A percentile compares a stretch with the other conserved stretches of the same genome.
These are phyloP conservation scores for Tritrichomonas musculus DNA, from an alignment of 208 protist genomes.

Conservation along the genomic window DNA sequence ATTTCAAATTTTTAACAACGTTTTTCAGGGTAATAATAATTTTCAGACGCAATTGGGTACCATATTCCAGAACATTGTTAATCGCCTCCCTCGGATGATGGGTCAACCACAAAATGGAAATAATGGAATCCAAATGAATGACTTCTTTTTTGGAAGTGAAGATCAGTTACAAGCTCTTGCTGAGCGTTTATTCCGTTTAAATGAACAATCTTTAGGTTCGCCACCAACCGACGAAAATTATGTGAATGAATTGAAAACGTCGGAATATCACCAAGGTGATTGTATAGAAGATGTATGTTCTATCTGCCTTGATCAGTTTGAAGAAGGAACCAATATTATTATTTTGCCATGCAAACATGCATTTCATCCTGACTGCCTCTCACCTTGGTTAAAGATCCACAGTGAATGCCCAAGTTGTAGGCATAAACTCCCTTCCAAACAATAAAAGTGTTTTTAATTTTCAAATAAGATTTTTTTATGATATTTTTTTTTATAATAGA, in stretches of 20 bases:
- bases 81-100: not conserved
- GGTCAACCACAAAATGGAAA: not conserved
- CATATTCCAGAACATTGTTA: no score
- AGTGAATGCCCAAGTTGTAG: constrained; percentile 26
- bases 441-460: not conserved
- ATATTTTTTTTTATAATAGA: no score
- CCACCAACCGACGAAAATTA: not conserved
- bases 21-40: no score
- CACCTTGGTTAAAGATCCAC: constrained; percentile 15
- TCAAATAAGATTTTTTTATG: no score
- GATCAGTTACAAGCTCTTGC: not conserved
- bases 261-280: not conserved
- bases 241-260: not conserved
- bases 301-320: not conserved
- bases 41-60: no score
- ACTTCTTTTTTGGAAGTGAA: constrained; percentile 25
- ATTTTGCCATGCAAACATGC: not conserved
- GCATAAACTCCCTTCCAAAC: not conserved
- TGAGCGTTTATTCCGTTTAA: not conserved
- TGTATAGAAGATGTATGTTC: constrained; percentile 23
- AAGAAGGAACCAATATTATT: not conserved
- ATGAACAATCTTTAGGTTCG: not conserved
- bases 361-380: not conserved
- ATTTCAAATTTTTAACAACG: no score
- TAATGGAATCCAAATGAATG: not conserved